Percentiles rank a stretch among this genome's conserved stretches.
Evolutionary conservation across 495 filamentous ascomycete genomes (phyloP).

Genomic region (Penicillium subrubescens): DNA sequence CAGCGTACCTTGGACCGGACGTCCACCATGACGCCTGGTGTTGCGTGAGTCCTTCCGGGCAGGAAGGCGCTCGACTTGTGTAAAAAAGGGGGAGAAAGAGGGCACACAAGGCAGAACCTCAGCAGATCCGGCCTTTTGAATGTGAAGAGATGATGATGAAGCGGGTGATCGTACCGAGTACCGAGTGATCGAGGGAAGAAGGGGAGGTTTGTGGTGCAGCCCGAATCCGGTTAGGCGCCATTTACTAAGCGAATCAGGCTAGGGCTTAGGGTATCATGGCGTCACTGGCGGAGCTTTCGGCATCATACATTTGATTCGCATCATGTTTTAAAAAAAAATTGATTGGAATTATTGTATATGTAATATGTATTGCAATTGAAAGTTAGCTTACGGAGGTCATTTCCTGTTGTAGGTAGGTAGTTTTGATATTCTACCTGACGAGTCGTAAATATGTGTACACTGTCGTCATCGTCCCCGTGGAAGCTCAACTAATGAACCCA

Average conservation of each 20-base stretch:
- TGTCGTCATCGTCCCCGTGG: neutral
- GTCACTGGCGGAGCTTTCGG: constrained; percentile 25
- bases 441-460: neutral
- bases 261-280: constrained; percentile 34
- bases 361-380: neutral
- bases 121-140: constrained; percentile 35
- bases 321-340: no score
- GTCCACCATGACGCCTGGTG: constrained; percentile 54
- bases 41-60: constrained; percentile 49
- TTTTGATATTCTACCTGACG: neutral
- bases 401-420: neutral
- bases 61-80: constrained; percentile 51
- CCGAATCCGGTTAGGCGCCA: constrained; percentile 32
- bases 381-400: neutral
- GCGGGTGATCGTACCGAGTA: constrained; percentile 23
- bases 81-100: constrained; percentile 35
- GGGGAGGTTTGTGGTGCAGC: constrained; percentile 28
- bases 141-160: constrained; percentile 24
- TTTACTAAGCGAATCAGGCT: constrained; percentile 35
- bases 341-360: neutral
- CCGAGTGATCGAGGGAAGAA: constrained; percentile 17
- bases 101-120: constrained; percentile 43
- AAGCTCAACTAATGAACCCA: neutral
- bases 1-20: constrained; percentile 54
- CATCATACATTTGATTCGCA: constrained; percentile 20